phyloP scores from a whole-genome alignment of 2,329 filamentous ascomycete species.

The Aspergillus caelatus region DNA sequence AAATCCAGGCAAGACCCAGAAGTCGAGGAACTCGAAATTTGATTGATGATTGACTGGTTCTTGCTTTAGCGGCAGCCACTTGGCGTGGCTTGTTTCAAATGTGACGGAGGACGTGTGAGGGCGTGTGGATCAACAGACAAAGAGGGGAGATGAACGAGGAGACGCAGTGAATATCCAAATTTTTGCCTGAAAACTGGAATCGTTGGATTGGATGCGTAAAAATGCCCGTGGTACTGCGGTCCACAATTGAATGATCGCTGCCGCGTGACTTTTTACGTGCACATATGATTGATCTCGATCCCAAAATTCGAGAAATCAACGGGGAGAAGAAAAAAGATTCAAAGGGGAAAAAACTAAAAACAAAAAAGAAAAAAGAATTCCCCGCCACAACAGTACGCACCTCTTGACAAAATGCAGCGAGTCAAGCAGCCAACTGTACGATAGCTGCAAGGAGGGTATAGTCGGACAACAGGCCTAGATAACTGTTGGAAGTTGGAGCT shows the following conservation, averaged over 20 bases:
- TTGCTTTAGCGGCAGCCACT: slow-evolving; percentile 18
- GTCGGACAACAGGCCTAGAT: slow-evolving; percentile 8
- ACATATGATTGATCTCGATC: background rate
- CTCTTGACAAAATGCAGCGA: slow-evolving; percentile 20
- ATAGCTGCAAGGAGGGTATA: slow-evolving; percentile 25
- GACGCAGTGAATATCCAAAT: background rate
- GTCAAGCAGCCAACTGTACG: slow-evolving; percentile 18
- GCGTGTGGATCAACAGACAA: slow-evolving; percentile 6
- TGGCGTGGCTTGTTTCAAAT: slow-evolving; percentile 18
- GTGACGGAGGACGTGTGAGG: slow-evolving; percentile 4
- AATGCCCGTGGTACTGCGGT: background rate
- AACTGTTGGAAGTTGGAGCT: background rate
- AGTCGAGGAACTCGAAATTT: slow-evolving; percentile 10
- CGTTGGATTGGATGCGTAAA: background rate
- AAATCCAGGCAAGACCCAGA: slow-evolving; percentile 14
- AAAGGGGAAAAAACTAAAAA: slow-evolving; percentile 1
- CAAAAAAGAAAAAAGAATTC: slow-evolving; percentile 2
- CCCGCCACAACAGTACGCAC: slow-evolving; percentile 13
- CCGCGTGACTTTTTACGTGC: background rate
- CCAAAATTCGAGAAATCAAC: slow-evolving; percentile 1
- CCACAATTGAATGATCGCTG: background rate
- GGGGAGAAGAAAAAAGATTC: background rate
- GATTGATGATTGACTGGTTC: slow-evolving; percentile 13
- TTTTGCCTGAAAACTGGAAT: background rate
- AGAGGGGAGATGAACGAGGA: background rate